phyloP scores from a whole-genome alignment of 2,329 filamentous ascomycete species.

The Zymoseptoria brevis region DNA sequence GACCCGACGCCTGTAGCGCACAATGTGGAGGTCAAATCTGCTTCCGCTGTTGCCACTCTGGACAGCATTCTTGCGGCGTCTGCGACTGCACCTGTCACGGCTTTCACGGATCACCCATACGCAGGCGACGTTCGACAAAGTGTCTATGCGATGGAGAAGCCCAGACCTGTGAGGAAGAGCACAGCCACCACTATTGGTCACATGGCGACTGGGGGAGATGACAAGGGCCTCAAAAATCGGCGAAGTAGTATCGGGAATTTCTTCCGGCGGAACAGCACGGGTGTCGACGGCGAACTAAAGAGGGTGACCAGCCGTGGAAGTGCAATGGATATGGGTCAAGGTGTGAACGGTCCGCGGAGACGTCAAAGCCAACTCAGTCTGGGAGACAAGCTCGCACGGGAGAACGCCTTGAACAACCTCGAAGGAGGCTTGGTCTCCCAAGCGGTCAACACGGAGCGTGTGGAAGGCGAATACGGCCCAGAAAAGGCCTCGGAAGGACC shows the following conservation, averaged over 20 bases:
- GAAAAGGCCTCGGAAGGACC: slow-evolving; percentile 11
- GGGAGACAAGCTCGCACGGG: slow-evolving; percentile 12
- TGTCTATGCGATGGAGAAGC: slow-evolving; percentile 52
- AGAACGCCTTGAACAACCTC: slow-evolving; percentile 1
- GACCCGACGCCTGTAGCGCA: slow-evolving; percentile 56
- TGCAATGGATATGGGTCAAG: slow-evolving; percentile 24
- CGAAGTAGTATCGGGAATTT: slow-evolving; percentile 26
- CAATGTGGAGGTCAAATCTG: slow-evolving; percentile 54
- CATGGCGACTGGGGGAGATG: neutral
- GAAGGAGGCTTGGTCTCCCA: slow-evolving; percentile 16
- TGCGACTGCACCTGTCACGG: slow-evolving; percentile 75
- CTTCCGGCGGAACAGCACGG: slow-evolving; percentile 25
- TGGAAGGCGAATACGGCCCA: slow-evolving; percentile 23
- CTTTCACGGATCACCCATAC: slow-evolving; percentile 84
- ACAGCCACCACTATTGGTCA: slow-evolving; percentile 9
- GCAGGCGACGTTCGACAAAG: slow-evolving; percentile 67
- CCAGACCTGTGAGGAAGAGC: slow-evolving; percentile 12
- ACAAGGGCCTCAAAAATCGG: slow-evolving; percentile 13
- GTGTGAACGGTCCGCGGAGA: slow-evolving; percentile 27
- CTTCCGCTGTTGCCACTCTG: slow-evolving; percentile 79
- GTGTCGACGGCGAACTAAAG: slow-evolving; percentile 30
- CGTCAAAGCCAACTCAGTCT: slow-evolving; percentile 29
- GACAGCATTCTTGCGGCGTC: slow-evolving; percentile 90
- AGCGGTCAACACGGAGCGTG: slow-evolving; percentile 28
- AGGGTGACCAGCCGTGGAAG: slow-evolving; percentile 20